phyloP scores from a whole-genome alignment of 805 yeast genomes.

The Zygoascus bituminiphila region DNA sequence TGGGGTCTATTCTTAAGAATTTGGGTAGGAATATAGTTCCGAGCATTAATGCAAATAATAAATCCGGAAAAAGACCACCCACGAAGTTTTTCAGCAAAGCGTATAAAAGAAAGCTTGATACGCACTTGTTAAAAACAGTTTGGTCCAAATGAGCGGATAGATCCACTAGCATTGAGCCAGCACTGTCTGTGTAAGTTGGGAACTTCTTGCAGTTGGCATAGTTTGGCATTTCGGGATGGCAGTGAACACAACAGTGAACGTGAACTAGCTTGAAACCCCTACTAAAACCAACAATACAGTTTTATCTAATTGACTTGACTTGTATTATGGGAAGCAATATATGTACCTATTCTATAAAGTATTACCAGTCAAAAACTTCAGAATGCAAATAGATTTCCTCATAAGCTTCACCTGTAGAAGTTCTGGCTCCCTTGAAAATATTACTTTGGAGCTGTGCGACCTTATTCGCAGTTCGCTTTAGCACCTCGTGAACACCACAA shows the following conservation, averaged over 20 bases:
- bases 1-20: background rate
- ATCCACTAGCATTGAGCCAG: too few relatives aligned
- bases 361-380: conserved; percentile 15
- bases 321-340: too few relatives aligned
- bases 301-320: too few relatives aligned
- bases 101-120: background rate
- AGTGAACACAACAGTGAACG: too few relatives aligned
- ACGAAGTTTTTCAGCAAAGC: background rate
- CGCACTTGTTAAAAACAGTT: background rate
- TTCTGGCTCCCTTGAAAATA: conserved; percentile 7
- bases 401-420: conserved; percentile 4
- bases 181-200: too few relatives aligned
- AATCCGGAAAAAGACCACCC: background rate
- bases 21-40: background rate
- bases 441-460: conserved; percentile 11
- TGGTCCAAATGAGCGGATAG: background rate
- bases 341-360: background rate
- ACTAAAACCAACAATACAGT: too few relatives aligned
- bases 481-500: conserved; percentile 9
- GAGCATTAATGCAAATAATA: background rate
- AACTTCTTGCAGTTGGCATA: too few relatives aligned
- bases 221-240: too few relatives aligned
- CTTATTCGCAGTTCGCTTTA: conserved; percentile 9
- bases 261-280: too few relatives aligned
- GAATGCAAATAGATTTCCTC: conserved; percentile 15